These are phyloP conservation scores for Rauvolfia tetraphylla DNA, from an alignment of 257 asterid species.

Conservation along the genomic window DNA sequence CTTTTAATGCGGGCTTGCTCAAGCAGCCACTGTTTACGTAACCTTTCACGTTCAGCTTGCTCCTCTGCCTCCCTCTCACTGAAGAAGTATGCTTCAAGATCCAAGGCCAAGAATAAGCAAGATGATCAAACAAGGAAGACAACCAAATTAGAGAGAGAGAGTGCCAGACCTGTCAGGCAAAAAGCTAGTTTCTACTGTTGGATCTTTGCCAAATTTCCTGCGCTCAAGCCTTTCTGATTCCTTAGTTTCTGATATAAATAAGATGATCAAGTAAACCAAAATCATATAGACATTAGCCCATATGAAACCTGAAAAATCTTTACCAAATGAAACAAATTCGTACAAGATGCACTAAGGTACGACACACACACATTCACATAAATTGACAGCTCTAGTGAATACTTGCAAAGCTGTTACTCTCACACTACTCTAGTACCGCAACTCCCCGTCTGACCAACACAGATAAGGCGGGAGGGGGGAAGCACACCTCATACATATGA, in stretches of 20 bases:
- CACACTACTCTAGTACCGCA: background rate
- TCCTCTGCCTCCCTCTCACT: conserved; percentile 99
- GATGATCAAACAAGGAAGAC: conserved; percentile 14
- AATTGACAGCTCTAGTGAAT: background rate
- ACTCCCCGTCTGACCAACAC: background rate
- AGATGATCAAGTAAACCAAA: conserved; percentile 7
- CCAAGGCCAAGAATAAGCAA: conserved; percentile 60
- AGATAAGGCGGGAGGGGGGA: background rate
- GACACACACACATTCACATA: background rate
- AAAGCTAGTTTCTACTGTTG: conserved; percentile 96
- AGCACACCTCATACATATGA: background rate
- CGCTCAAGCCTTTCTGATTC: conserved; percentile 41
- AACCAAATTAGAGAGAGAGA: conserved; percentile 15
- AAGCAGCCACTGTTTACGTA: conserved; percentile 70
- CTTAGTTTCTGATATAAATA: conserved; percentile 37
- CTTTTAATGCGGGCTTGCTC: background rate
- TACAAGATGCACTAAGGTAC: background rate
- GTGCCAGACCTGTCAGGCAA: conserved; percentile 89
- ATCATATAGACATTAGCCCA: background rate
- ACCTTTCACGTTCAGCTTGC: conserved; percentile 97
- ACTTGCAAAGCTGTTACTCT: background rate
- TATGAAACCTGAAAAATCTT: background rate
- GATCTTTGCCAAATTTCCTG: conserved; percentile 81
- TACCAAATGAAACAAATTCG: background rate
- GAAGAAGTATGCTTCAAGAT: conserved; percentile 85